Percentiles rank a stretch among this genome's conserved stretches.
Conservation (phyloP, 192 early-diverging fungal species). For the Coemansia sp. region DNA sequence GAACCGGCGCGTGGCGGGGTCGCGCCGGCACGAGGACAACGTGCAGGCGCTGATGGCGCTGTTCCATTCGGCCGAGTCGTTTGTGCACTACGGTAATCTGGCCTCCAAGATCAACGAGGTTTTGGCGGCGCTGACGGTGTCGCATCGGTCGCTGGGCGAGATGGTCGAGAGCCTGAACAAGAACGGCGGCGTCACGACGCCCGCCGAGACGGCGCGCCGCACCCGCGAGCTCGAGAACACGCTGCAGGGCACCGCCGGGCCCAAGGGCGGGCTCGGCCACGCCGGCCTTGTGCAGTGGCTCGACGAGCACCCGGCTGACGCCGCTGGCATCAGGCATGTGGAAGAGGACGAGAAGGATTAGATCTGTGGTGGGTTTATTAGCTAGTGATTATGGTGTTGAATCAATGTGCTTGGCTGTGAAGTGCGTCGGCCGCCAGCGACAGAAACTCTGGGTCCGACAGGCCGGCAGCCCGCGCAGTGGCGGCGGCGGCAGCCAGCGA, state of each 20-base stretch:
- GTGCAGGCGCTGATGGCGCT: constrained; percentile 42
- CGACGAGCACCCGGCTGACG: constrained; percentile 23
- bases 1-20: constrained; percentile 12
- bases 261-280: constrained; percentile 54
- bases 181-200: constrained; percentile 16
- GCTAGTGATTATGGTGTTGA: not conserved
- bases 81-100: constrained; percentile 38
- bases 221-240: constrained; percentile 30
- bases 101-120: constrained; percentile 22
- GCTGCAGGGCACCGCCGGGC: constrained; percentile 40
- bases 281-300: constrained; percentile 62
- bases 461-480: constrained; percentile 11
- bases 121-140: constrained; percentile 7
- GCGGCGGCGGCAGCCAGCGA: constrained; percentile 21
- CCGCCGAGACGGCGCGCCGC: constrained; percentile 15
- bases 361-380: not conserved
- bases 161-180: constrained; percentile 26
- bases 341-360: not conserved
- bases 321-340: not conserved
- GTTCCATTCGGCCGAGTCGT: constrained; percentile 39
- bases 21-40: constrained; percentile 26
- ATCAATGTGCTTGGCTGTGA: not conserved
- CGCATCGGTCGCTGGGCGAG: constrained; percentile 26
- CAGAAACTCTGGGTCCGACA: constrained; percentile 24
- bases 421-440: constrained; percentile 2